A percentile compares a stretch with the other conserved stretches of the same genome.
phyloP scores from a whole-genome alignment of 805 yeast species.

The Blastobotrys parvus region DNA sequence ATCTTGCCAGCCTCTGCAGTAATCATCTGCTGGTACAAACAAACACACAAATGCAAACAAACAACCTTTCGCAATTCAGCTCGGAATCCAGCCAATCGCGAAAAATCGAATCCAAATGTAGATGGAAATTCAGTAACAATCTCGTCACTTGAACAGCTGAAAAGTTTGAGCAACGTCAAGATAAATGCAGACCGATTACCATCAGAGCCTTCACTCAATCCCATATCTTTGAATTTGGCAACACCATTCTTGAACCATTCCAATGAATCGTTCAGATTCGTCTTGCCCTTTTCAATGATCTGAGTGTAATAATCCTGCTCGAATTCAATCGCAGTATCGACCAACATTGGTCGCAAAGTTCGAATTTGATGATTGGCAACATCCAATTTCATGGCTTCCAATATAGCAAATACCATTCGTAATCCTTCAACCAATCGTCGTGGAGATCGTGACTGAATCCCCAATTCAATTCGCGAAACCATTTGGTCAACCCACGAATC shows the following conservation, averaged over 20 bases:
- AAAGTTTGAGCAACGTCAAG: constrained; percentile 37
- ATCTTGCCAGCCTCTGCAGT: constrained; percentile 24
- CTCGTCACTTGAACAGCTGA: constrained; percentile 56
- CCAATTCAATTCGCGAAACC: constrained; percentile 46
- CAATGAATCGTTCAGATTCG: constrained; percentile 51
- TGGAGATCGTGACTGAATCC: constrained; percentile 37
- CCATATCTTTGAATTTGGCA: constrained; percentile 7
- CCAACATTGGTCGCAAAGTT: constrained; percentile 70
- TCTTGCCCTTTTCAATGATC: constrained; percentile 41
- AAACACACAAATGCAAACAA: constrained; percentile 65
- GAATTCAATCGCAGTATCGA: constrained; percentile 81
- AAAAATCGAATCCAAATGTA: constrained; percentile 75
- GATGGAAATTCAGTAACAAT: constrained; percentile 80
- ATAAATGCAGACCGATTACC: constrained; percentile 18
- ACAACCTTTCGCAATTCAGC: constrained; percentile 83
- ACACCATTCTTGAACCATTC: constrained; percentile 52
- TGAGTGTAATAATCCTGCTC: constrained; percentile 68
- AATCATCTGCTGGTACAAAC: constrained; percentile 62
- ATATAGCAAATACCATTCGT: constrained; percentile 65
- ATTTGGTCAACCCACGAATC: constrained; percentile 83
- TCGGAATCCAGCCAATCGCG: constrained; percentile 64
- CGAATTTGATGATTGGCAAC: constrained; percentile 93
- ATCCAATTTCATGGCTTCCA: constrained; percentile 92
- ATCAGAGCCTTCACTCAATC: constrained; percentile 9
- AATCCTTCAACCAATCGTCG: constrained; percentile 59